Base-by-base conservation (phyloP, 768 basidiomycete genomes). In the Royoungia palumana region DNA sequence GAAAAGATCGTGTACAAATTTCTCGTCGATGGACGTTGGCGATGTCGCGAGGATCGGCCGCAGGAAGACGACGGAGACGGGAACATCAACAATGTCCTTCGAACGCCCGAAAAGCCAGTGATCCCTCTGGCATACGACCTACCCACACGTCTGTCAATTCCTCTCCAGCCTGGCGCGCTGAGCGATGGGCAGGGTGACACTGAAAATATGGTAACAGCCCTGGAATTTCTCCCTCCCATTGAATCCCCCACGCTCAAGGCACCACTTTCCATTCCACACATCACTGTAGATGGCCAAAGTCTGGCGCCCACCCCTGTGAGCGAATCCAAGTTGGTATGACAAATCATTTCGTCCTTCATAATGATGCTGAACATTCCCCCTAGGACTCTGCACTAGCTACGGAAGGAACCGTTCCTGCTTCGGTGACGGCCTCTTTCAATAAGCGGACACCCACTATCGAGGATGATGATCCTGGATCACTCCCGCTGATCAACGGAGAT, bases 11-110 rank as follows among this genome's bases (percentile, higher is more conserved):
- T 71, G 7, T 92, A 86, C 79, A 92, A 92, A 68, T 92, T 81
- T 62, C 72, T 90, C 62, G 87, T 91, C 45, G 89, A 92, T 62
- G 83, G 82, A 30, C 58, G 66, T 50, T 91, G 87, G 88, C 57
- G 70, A 41, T 72, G 75, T 40, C 73, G 74, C 40, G 72, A 76
- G 30, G 73, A 75, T 50, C 73, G 74, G 48, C 81, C 83, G 6
- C 80, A 79, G 44, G 85, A 87, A 65, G 61, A 68, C 1, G 87
- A 90, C 58, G 62, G 65, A 9, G 67, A 70, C 19, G 88, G 87
- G 14, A 85, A 84, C 65, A 62, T 82, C 17, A 92, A 92, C 66
- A 88, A 90, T 63, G 69, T 87, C 44, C 76, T 78, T 55, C 70
- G 61, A 28, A 69, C 80, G 2, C 86, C 86, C 10, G 65, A 70